Evolutionary conservation across 169 alveolate species (phyloP).

Genomic region (Plasmodium gallinaceum): DNA sequence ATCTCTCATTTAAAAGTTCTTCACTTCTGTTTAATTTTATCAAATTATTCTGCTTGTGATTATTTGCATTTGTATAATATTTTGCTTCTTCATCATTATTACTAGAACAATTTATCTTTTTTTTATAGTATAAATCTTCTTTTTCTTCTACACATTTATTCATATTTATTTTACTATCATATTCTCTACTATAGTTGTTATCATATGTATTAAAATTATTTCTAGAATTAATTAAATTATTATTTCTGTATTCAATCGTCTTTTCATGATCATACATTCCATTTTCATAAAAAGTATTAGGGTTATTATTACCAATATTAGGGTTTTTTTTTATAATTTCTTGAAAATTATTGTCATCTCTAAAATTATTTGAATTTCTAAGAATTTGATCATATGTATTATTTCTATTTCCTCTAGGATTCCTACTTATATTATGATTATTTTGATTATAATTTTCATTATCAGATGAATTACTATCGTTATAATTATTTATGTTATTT

Average conservation of each 20-base stretch:
- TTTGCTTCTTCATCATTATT: neutral
- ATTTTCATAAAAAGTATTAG: no score
- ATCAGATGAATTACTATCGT: neutral
- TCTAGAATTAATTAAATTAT: neutral
- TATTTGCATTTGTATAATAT: neutral
- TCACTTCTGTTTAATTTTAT: conserved; percentile 16
- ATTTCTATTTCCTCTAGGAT: neutral
- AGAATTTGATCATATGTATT: neutral
- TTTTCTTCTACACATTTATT: neutral
- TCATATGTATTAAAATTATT: neutral
- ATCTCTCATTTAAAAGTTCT: conserved; percentile 15
- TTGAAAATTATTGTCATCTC: conserved; percentile 1
- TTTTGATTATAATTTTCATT: conserved; percentile 18
- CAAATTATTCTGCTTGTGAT: neutral
- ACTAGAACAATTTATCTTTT: neutral
- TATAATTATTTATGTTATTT: conserved; percentile 6
- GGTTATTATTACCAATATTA: no score
- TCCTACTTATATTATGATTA: neutral
- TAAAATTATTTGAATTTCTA: neutral
- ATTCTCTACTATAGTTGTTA: neutral
- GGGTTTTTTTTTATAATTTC: conserved; percentile 2
- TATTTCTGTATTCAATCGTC: no score
- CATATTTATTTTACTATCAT: conserved; percentile 8
- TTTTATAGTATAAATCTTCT: neutral
- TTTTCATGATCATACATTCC: no score